Evolutionary conservation across 306 rosid genomes (phyloP).

Genomic region (Mimosa bimucronata): DNA sequence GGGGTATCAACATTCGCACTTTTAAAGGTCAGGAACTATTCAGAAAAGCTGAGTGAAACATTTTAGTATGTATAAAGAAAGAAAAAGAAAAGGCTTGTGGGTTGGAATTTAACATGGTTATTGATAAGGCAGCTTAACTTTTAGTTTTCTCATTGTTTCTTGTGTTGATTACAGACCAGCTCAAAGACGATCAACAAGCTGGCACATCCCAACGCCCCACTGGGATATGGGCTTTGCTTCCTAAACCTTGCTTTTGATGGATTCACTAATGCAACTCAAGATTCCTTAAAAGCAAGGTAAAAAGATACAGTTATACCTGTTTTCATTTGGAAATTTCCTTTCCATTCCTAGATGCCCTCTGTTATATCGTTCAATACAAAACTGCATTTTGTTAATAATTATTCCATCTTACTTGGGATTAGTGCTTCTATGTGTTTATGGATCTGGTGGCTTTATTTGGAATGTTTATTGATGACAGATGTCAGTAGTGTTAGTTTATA

Average conservation of each 20-base stretch:
- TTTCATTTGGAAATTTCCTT: slow-evolving; percentile 25
- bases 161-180: slow-evolving; percentile 73
- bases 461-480: background rate
- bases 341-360: background rate
- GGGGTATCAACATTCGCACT: slow-evolving; percentile 94
- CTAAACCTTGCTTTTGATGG: slow-evolving; percentile 98
- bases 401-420: background rate
- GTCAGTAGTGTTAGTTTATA: background rate
- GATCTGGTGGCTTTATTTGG: slow-evolving; percentile 20
- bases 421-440: background rate
- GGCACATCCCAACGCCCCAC: slow-evolving; percentile 96
- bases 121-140: background rate
- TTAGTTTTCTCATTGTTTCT: slow-evolving; percentile 8
- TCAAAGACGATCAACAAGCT: slow-evolving; percentile 85
- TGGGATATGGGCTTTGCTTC: slow-evolving; percentile 93
- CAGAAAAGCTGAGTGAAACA: background rate
- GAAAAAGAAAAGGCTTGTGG: background rate
- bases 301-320: slow-evolving; percentile 31
- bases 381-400: background rate
- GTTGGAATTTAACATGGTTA: slow-evolving; percentile 2
- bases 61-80: background rate
- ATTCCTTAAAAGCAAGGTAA: slow-evolving; percentile 85
- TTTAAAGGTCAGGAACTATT: slow-evolving; percentile 64
- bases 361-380: background rate
- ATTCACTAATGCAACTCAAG: slow-evolving; percentile 99